phyloP scores from a whole-genome alignment of 176 grass and related monocot species.

The Zoysia japonica region DNA sequence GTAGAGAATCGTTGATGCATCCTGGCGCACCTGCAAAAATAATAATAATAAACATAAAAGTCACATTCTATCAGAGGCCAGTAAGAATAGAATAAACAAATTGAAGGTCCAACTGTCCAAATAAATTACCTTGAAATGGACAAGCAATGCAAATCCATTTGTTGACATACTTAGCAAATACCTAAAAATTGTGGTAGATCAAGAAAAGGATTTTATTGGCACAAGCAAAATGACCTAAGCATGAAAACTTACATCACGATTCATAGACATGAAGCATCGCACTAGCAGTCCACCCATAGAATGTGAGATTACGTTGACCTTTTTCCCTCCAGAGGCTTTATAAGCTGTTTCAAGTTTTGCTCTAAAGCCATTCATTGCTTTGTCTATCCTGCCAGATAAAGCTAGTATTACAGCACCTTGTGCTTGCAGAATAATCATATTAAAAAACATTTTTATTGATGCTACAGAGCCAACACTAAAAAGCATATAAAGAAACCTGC shows the following conservation, averaged over 20 bases:
- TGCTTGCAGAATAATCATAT: background rate
- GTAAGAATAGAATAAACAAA: background rate
- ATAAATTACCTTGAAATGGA: conserved; percentile 88
- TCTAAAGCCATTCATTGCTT: conserved; percentile 76
- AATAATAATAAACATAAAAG: conserved; percentile 23
- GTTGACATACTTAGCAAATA: conserved; percentile 80
- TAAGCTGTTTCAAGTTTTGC: conserved; percentile 89
- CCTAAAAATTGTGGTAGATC: conserved; percentile 40
- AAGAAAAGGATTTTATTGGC: conserved; percentile 11
- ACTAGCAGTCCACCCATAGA: conserved; percentile 98
- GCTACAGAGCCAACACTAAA: background rate
- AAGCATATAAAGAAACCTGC: background rate
- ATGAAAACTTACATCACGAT: conserved; percentile 76
- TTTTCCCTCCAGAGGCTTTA: conserved; percentile 78
- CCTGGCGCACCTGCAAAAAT: conserved; percentile 82
- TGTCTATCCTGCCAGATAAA: conserved; percentile 77
- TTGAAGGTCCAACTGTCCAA: conserved; percentile 13
- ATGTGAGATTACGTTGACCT: conserved; percentile 90
- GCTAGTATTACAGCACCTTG: conserved; percentile 37
- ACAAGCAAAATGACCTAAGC: conserved; percentile 23
- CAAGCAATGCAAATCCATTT: conserved; percentile 98
- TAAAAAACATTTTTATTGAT: conserved; percentile 11
- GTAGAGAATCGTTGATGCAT: conserved; percentile 93
- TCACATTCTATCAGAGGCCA: conserved; percentile 1
- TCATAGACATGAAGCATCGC: conserved; percentile 75